Base-by-base conservation (phyloP, 176 grass and related monocot genomes). In the Oryza rufipogon region DNA sequence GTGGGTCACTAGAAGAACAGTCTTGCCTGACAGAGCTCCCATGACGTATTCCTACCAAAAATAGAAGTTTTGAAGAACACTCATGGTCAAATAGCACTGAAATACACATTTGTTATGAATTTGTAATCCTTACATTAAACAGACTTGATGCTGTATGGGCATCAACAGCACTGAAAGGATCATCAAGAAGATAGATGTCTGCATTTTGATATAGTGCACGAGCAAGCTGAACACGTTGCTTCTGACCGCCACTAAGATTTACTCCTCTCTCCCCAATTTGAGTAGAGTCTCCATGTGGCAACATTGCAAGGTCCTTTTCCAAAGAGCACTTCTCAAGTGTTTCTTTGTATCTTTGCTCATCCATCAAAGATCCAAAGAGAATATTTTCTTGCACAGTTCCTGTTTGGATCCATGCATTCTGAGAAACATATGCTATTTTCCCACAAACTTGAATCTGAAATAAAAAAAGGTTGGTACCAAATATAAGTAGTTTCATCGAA, bases 131-230 rank as follows among this genome's bases (percentile, higher is more conserved):
- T 94, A 95, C 93, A 87, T 98, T 91, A 71, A 98, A 98, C 0
- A 98, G 87, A 66, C 78, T 92, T 76, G 91, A 89, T 87, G 93
- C 89, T 64, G 96, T 98, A 38, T 95, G 91, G 10, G 93, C 91
- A 92, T 98, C 93, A 26, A 98, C 96, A 44, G 93, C 93, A 87
- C 96, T 98, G 84, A 98, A 98, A 73, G 96, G 96, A 48, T 98
- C 91, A 84, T 98, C 96, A 80, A 98, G 89, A 38, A 98, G 85
- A 86, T 98, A 95, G 69, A 92, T 87, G 46, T 98, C 93, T 17
- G 93, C 89, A 87, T 95, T 83, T 86, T 94, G 89, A 74, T 98
- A 98, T 17, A 98, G 78, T 47, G 96, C 93, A 81, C 96, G 92
- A 77, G 96, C 96, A 73, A 95, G 80, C 84, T 98, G 96, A 85